Conservation (phyloP, 2,329 filamentous ascomycete species). For the Ophiocordyceps australis region DNA sequence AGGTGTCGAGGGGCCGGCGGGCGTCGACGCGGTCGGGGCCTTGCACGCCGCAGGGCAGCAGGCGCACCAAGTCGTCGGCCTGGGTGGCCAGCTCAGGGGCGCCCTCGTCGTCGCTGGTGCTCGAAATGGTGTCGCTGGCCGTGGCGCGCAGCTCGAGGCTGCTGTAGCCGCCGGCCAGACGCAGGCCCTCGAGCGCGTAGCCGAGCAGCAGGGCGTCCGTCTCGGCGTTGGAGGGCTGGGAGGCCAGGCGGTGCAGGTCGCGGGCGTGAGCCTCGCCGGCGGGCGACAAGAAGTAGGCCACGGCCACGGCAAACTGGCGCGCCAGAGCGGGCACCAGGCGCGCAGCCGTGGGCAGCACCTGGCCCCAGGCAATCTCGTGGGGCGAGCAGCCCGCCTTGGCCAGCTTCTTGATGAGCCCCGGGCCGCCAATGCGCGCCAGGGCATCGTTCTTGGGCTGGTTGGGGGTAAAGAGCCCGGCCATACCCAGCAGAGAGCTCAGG, state of each 20-base stretch:
- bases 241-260: slow-evolving; percentile 41
- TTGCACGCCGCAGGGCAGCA: too few relatives aligned
- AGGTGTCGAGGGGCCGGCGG: slow-evolving; percentile 41
- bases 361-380: slow-evolving; percentile 51
- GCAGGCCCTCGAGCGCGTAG: slow-evolving; percentile 55
- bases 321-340: slow-evolving; percentile 55
- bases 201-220: slow-evolving; percentile 46
- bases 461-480: slow-evolving; percentile 30
- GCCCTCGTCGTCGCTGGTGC: slow-evolving; percentile 34
- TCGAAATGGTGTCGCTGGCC: slow-evolving; percentile 21
- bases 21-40: slow-evolving; percentile 43
- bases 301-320: slow-evolving; percentile 45
- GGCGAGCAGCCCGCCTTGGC: slow-evolving; percentile 42
- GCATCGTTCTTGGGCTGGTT: slow-evolving; percentile 28
- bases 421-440: slow-evolving; percentile 44
- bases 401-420: slow-evolving; percentile 46
- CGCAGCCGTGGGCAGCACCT: slow-evolving; percentile 48
- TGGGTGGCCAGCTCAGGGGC: slow-evolving; percentile 32
- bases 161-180: slow-evolving; percentile 45
- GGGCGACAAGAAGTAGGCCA: slow-evolving; percentile 53
- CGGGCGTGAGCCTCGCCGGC: slow-evolving; percentile 35
- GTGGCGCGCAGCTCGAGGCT: slow-evolving; percentile 30
- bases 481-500: slow-evolving; percentile 21
- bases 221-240: slow-evolving; percentile 31
- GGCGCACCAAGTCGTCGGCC: slow-evolving; percentile 42